Conservation (phyloP, 441 rosid species). For the Biscutella laevigata region DNA sequence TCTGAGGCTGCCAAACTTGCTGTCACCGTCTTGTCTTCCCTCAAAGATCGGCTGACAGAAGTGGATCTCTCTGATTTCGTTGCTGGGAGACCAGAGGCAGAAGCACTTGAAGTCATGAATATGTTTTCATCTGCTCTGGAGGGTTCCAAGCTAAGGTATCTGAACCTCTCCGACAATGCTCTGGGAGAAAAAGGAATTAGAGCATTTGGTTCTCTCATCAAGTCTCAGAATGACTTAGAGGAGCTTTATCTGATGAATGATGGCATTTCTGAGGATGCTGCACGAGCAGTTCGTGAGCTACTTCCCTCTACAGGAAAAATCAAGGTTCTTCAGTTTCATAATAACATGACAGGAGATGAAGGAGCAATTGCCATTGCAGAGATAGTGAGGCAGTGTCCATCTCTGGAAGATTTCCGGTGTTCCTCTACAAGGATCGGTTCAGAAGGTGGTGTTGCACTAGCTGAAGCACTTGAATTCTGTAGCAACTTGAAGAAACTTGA, state of each 20-base stretch:
- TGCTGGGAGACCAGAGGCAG: constrained; percentile 57
- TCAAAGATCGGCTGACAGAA: constrained; percentile 46
- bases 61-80: constrained; percentile 58
- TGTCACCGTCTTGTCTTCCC: constrained; percentile 31
- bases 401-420: constrained; percentile 51
- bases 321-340: constrained; percentile 54
- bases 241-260: constrained; percentile 59
- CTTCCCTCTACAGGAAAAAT: constrained; percentile 49
- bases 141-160: constrained; percentile 40
- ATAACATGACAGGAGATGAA: constrained; percentile 66
- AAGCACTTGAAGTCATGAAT: constrained; percentile 54
- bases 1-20: constrained; percentile 52
- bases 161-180: constrained; percentile 59
- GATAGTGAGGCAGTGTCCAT: constrained; percentile 35
- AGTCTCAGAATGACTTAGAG: constrained; percentile 43
- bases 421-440: constrained; percentile 52
- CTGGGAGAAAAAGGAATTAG: constrained; percentile 60
- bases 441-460: constrained; percentile 61
- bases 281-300: constrained; percentile 45
- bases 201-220: constrained; percentile 49
- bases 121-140: constrained; percentile 51
- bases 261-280: constrained; percentile 65
- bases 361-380: constrained; percentile 55
- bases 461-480: constrained; percentile 41
- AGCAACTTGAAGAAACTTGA: constrained; percentile 47